Base-by-base conservation (phyloP, 805 yeast genomes). In the Myxozyma nipponensis region DNA sequence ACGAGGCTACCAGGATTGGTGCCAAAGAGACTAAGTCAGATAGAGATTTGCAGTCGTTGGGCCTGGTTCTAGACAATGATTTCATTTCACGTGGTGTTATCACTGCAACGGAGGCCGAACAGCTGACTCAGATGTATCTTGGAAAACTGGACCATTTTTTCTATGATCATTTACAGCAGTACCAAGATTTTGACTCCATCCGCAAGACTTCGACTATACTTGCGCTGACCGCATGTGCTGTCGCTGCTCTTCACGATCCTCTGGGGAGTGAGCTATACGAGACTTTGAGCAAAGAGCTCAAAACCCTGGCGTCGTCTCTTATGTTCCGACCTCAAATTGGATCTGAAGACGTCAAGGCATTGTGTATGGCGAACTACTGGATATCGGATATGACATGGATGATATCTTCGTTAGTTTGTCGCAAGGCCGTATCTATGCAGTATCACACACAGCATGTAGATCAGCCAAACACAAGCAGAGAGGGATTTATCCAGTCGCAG, bases 341-440 rank as follows among this genome's bases (percentile, higher is more conserved):
- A 7, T 17, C 39, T 18, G 52, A 51, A 24, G 56, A 51, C 23
- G 47, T 51, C 25, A 35, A 39, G 26, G 45, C 56, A 10, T 43
- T 51, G 13, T 51, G 52, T 28, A 48, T 51, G 43, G 52, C 52
- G 3, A 42, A 39, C 24, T 51, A 51, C 37, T 51, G 56, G 56
- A 44, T 51, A 6, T 34, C 56, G 5, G 56, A 51, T 32, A 42
- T 51, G 32, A 36, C 56, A 2, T 51, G 56, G 56, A 51, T 51
- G 49, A 18, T 51, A 44, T 46, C 46, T 1, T 43, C 46, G 5
- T 18, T 51, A n/a, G 56, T 24, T 3, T 36, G 26, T 10, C 48
- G 52, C n/a, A 51, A 51, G 26, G 56, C 56, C 0, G 40, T 51
- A 17, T 42, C 56, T 26, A 37, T 51, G 52, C 56, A 51, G 37